Evolutionary conservation across 2,329 filamentous ascomycete species (phyloP), one percentile per base, ranked within the genome.

Genomic region (Penicillium sp.): DNA sequence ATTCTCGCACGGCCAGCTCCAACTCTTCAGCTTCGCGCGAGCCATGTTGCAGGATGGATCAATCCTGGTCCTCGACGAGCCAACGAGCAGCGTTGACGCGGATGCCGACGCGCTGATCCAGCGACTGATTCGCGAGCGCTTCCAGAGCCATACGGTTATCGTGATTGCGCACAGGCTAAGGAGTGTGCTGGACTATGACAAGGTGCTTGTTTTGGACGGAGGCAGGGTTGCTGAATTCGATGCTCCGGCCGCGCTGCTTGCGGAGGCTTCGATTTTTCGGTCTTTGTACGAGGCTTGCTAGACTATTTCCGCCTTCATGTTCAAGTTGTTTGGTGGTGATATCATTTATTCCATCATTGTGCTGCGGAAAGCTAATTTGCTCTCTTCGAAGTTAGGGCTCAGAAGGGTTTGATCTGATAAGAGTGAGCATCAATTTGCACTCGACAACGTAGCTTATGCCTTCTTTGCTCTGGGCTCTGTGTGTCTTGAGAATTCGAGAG

Each of bases 21-120:
- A 88, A 63, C 74, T 88, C 0, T 85, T 88, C 61, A 83, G 79
- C 59, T 75, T 88, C 1, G 84, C 81, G 0, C 70, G 84, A 0
- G 85, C 83, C 0, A 74, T 87, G 16, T 66, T 88, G 7, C 70
- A 79, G 12, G 64, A 68, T 4, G 69, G 72, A 42, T 72, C 70
- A 30, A 70, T 78, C 52, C 66, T 78, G n/a, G 69, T 78, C 30
- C 68, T 78, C 26, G 76, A 78, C 58, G 76, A 78, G 63, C 64
- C 66, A 35, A 68, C 66, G 11, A 69, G 67, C 66, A 69, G 66
- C 56, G 77, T 86, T 35, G 84, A 87, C 63, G 70, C 73, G 7
- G 76, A 76, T 48, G 85, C 83, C 2, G 83, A 86, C 60, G 71
- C 76, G 38, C 71, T 77, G n/a, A 82, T 86, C 68, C 82, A 85